phyloP scores from a whole-genome alignment of 306 rosid species.

The Trichosanthes truncata region DNA sequence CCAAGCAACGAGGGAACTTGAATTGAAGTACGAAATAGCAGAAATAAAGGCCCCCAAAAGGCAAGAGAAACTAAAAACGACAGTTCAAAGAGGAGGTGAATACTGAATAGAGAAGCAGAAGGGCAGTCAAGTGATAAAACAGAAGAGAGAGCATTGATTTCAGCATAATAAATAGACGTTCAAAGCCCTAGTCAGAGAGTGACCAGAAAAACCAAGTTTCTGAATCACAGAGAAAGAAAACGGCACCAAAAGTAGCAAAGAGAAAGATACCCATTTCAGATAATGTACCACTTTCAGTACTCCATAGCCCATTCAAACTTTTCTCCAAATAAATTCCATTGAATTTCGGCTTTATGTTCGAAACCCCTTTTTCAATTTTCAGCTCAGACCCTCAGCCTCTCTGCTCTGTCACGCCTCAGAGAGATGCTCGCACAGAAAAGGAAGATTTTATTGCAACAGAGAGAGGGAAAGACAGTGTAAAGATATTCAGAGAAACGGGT shows the following conservation, averaged over 20 bases:
- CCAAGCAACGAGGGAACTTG: constrained; percentile 8
- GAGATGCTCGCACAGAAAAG: constrained; percentile 4
- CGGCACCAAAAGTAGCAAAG: constrained; percentile 47
- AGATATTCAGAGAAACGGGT: constrained; percentile 11
- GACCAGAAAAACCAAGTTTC: constrained; percentile 30
- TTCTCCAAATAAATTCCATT: constrained; percentile 23
- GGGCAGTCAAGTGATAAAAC: constrained; percentile 37
- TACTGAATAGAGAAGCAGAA: constrained; percentile 28
- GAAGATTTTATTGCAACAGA: constrained; percentile 6
- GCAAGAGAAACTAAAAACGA: constrained; percentile 31
- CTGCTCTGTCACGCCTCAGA: constrained; percentile 26
- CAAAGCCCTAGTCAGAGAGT: constrained; percentile 88
- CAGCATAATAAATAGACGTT: constrained; percentile 63
- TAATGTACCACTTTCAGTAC: constrained; percentile 64
- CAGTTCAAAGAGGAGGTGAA: constrained; percentile 43
- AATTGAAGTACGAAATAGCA: constrained; percentile 38
- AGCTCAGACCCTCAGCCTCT: constrained; percentile 16
- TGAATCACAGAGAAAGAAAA: constrained; percentile 24
- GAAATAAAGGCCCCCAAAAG: constrained; percentile 42
- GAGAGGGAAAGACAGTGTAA: background rate
- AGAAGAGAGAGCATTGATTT: constrained; percentile 59
- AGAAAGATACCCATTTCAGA: constrained; percentile 88
- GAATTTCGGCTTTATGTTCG: constrained; percentile 31
- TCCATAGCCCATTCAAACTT: constrained; percentile 39
- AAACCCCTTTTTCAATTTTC: constrained; percentile 21